Base-by-base conservation (phyloP, 1,284 basidiomycete genomes). In the Ceratobasidium sp. region DNA sequence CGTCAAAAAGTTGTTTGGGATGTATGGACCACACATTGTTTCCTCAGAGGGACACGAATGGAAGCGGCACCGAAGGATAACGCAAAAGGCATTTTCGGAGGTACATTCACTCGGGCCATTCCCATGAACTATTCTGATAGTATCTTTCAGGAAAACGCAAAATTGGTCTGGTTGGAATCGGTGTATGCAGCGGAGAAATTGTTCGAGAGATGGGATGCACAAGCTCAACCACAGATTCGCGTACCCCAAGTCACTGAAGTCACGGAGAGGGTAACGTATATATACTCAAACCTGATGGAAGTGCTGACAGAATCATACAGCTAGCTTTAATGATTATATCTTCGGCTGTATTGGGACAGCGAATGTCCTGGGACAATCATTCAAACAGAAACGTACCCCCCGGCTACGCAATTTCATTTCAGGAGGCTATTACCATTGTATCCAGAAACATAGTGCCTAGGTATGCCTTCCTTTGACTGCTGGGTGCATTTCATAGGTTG, bases 61-160 rank as follows among this genome's bases (percentile, higher is more conserved):
- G 73, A 69, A 48, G 18, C 58, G 64, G 18, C 73, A 74, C 58
- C 71, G 73, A 43, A 72, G 52, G 48, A 55, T 65, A 21, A 60
- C 61, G 1, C 61, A 65, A 26, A 71, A 45, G 1, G 71, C 71
- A 2, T 74, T 74, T 23, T 41, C 61, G 8, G 73, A 74, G 48
- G 45, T 64, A 18, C 48, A 52, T 30, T 14, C 28, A 48, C 3
- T 48, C n/a, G 3, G 12, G 9, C 9, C 18, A 2, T 16, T 32
- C 61, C 73, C 5, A n/a, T n/a, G n/a, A n/a, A 69, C 72, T 34
- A 16, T n/a, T n/a, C n/a, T 30, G 16, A 39, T 14, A 14, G n/a
- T 55, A 12, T 9, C 26, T 28, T 3, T 14, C 1, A 55, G 53
- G 53, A 55, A 34, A 55, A 55, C 32, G 6, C 53, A 6, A 55